Evolutionary conservation across 805 yeast genomes (phyloP).

Genomic region (Barnettozyma botsteinii): DNA sequence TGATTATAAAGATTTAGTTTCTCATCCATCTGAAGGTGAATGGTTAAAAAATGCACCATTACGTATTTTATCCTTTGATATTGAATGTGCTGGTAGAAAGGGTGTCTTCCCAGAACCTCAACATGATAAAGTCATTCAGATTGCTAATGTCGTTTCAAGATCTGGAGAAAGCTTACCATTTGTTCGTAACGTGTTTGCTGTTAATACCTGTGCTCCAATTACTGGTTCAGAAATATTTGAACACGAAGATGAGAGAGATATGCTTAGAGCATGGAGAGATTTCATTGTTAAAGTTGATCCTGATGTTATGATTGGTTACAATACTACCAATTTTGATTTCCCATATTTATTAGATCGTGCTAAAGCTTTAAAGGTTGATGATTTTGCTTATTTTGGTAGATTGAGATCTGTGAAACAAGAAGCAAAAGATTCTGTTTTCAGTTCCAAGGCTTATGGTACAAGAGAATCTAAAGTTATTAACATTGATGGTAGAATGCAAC

Average conservation of each 20-base stretch:
- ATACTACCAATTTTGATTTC: slow-evolving; percentile 88
- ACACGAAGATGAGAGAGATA: slow-evolving; percentile 67
- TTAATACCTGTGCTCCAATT: slow-evolving; percentile 84
- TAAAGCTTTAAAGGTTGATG: slow-evolving; percentile 50
- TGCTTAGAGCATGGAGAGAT: slow-evolving; percentile 82
- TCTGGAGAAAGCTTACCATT: slow-evolving; percentile 86
- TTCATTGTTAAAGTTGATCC: slow-evolving; percentile 85
- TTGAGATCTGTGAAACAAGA: slow-evolving; percentile 64
- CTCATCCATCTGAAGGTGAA: slow-evolving; percentile 89
- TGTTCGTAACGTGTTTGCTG: slow-evolving; percentile 90
- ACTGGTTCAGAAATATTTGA: slow-evolving; percentile 89
- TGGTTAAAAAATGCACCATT: slow-evolving; percentile 92
- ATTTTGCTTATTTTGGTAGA: slow-evolving; percentile 87
- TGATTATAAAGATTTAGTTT: slow-evolving; percentile 57
- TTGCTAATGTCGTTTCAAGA: slow-evolving; percentile 86
- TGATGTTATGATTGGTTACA: slow-evolving; percentile 95
- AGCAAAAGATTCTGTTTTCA: slow-evolving; percentile 73
- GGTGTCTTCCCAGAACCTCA: slow-evolving; percentile 96
- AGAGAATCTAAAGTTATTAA: slow-evolving; percentile 87
- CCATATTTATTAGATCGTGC: slow-evolving; percentile 93
- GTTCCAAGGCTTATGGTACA: slow-evolving; percentile 95
- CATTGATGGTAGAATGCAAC: slow-evolving; percentile 93
- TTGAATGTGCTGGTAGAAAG: slow-evolving; percentile 96
- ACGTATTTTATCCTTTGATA: slow-evolving; percentile 90
- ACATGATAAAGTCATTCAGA: slow-evolving; percentile 91